Conservation (phyloP, 1,284 basidiomycete species). For the Rhodotorula sp. region DNA sequence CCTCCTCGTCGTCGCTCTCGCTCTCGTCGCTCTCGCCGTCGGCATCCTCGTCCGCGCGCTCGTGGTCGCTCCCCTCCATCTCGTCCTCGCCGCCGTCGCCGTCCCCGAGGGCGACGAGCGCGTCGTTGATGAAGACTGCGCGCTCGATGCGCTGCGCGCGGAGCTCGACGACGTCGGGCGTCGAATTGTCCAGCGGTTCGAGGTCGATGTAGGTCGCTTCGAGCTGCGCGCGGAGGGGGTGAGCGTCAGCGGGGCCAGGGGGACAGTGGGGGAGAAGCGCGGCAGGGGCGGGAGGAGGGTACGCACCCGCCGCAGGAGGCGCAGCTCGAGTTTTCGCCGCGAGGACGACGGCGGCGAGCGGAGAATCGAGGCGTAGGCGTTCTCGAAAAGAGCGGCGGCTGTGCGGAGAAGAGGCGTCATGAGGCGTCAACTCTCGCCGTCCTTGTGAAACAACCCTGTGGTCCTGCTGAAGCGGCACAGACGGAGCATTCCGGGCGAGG, state of each 20-base stretch:
- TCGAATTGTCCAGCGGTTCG: constrained; percentile 40
- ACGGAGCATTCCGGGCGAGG: neutral
- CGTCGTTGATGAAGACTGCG: constrained; percentile 41
- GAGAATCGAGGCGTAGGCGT: constrained; percentile 39
- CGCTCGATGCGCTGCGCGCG: constrained; percentile 37
- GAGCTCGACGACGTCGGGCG: constrained; percentile 38
- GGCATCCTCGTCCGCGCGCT: constrained; percentile 8
- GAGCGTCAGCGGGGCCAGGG: neutral
- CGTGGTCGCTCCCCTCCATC: constrained; percentile 4
- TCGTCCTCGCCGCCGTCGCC: constrained; percentile 18
- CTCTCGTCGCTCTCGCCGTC: constrained; percentile 18
- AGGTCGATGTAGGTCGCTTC: constrained; percentile 41
- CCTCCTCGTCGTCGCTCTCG: constrained; percentile 8
- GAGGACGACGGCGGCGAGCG: constrained; percentile 7
- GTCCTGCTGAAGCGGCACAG: too few species aligned
- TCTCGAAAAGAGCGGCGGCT: constrained; percentile 43
- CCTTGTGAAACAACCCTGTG: too few species aligned
- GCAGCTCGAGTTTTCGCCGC: constrained; percentile 22
- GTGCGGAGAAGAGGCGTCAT: neutral
- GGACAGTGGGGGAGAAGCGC: neutral
- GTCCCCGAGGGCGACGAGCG: constrained; percentile 24
- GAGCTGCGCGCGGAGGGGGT: constrained; percentile 11
- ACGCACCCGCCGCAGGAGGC: constrained; percentile 31
- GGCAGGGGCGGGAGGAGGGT: neutral
- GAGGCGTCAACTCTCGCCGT: too few species aligned